Percentiles rank a stretch among this genome's conserved stretches.
These are phyloP conservation scores for Cladosporium sp. DNA, from an alignment of 2,329 filamentous ascomycete genomes.

Conservation along the genomic window DNA sequence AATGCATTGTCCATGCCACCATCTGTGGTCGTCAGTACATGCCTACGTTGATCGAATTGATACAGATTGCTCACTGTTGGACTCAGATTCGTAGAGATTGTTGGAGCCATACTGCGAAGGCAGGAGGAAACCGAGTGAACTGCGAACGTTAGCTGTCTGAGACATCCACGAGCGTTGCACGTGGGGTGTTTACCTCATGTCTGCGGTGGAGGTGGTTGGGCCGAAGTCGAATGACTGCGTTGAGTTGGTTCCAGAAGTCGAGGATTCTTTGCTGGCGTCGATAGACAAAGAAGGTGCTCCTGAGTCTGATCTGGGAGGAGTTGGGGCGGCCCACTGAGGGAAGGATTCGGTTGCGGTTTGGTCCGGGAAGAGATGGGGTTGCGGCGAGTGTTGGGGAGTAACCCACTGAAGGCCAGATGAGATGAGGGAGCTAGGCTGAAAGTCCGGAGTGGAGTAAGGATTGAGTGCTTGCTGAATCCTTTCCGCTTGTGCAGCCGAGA, in stretches of 20 bases:
- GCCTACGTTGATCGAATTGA: not conserved
- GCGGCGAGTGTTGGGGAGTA: conserved; percentile 36
- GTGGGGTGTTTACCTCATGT: conserved; percentile 36
- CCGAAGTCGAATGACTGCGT: conserved; percentile 31
- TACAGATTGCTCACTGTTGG: conserved; percentile 30
- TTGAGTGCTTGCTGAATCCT: conserved; percentile 14
- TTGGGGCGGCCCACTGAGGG: conserved; percentile 35
- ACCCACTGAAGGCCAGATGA: conserved; percentile 31
- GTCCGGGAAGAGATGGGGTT: conserved; percentile 31
- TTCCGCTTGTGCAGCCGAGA: conserved; percentile 17
- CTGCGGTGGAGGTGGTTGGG: conserved; percentile 30
- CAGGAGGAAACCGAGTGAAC: conserved; percentile 39
- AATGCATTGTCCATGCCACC: conserved; percentile 36
- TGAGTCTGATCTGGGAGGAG: conserved; percentile 37
- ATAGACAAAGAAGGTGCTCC: conserved; percentile 34
- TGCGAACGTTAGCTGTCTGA: conserved; percentile 20
- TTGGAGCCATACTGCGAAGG: conserved; percentile 37
- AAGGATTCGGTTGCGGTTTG: conserved; percentile 29
- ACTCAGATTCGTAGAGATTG: conserved; percentile 32
- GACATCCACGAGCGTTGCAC: not conserved
- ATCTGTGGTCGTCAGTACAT: conserved; percentile 5
- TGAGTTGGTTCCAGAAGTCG: conserved; percentile 25
- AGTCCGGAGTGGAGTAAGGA: conserved; percentile 13
- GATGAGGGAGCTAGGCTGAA: conserved; percentile 15
- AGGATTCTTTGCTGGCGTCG: conserved; percentile 32